Base-by-base conservation (phyloP, 495 filamentous ascomycete species). In the Delitschia confertaspora region DNA sequence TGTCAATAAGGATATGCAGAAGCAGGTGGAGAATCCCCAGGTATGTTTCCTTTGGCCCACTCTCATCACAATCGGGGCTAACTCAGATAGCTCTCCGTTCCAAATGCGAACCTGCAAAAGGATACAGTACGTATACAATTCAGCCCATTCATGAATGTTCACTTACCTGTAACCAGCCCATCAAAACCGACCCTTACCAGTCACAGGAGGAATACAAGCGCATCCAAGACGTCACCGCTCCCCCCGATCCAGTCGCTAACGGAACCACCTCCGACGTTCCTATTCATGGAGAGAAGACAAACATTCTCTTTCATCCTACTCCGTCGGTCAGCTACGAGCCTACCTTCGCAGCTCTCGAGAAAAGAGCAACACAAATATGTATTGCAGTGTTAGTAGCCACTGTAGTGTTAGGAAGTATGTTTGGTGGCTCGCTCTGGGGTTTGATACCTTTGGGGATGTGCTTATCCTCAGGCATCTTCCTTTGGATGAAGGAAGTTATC, bases 231-330 rank as follows among this genome's bases (percentile, higher is more conserved):
- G 66, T 91, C 42, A 95, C 89, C 3, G 83, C 89, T 2, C 89
- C 89, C 4, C 89, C 88, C 0, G 88, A 93, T 52, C 88, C 89
- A 4, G 64, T 94, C 18, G 79, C 75, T 7, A 67, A 78, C 41
- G 80, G 84, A 9, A 74, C 80, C 22, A 95, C 89, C 1, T 85
- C 83, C 6, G 89, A 96, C 62, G 85, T 96, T 5, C 89, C 89
- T 11, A 93, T 96, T 53, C 87, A 85, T 60, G 88, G 88, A 42
- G 89, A 95, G 56, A 93, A 86, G 71, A 96, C 89, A 1, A 95
- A 95, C 51, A 78, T 96, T 23, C 77, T 96, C 20, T 95, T 95
- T 64, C 87, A 95, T 58, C 88, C 91, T 0, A 96, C 89, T 0
- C 89, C 89, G 0, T 80, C 82, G 0, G 70, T 95, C 39, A 81